A percentile compares a stretch with the other conserved stretches of the same genome.
Conservation (phyloP, 495 filamentous ascomycete species). For the Pseudevernia furfuracea region DNA sequence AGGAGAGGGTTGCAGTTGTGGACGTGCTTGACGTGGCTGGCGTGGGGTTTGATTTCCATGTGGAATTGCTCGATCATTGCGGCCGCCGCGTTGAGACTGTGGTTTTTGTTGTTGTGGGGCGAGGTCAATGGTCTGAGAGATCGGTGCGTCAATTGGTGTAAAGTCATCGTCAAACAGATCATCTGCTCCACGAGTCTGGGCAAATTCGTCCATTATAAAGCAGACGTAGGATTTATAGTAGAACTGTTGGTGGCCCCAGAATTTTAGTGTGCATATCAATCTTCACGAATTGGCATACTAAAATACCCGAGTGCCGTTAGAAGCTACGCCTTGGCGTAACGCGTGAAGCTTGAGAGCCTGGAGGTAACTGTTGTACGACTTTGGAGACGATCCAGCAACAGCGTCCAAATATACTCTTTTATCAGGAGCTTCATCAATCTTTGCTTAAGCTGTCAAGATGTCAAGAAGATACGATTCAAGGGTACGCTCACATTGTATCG, state of each 20-base stretch:
- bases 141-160: slow-evolving; percentile 47
- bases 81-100: neutral
- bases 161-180: slow-evolving; percentile 70
- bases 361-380: slow-evolving; percentile 8
- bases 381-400: neutral
- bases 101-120: slow-evolving; percentile 1
- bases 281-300: neutral
- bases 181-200: slow-evolving; percentile 58
- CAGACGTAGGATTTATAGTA: neutral
- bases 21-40: slow-evolving; percentile 1
- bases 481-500: slow-evolving; percentile 46
- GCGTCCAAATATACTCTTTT: neutral
- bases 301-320: neutral
- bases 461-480: slow-evolving; percentile 97
- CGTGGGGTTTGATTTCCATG: neutral
- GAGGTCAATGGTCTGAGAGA: slow-evolving; percentile 21
- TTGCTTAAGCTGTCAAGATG: slow-evolving; percentile 47
- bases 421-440: neutral
- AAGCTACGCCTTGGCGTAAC: neutral
- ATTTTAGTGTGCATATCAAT: neutral
- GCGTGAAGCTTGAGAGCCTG: slow-evolving; percentile 19
- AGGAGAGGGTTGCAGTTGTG: neutral
- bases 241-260: neutral
- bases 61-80: slow-evolving; percentile 5
- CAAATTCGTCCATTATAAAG: slow-evolving; percentile 44